Base-by-base conservation (phyloP, 78 protist genomes). In the Emiliania huxleyi region DNA sequence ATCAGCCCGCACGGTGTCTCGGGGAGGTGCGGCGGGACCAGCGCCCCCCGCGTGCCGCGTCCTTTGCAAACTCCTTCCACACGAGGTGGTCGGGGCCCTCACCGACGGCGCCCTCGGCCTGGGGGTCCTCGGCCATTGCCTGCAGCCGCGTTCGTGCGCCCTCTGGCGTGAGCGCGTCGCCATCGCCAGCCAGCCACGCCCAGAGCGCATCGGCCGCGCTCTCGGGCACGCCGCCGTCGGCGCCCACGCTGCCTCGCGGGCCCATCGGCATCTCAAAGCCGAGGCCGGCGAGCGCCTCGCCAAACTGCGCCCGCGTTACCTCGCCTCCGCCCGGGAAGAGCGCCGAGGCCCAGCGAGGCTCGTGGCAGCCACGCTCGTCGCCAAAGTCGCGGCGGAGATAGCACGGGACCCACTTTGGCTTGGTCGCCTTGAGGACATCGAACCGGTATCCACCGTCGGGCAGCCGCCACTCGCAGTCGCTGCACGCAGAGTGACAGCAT, bases 401-500 rank as follows among this genome's bases (percentile, higher is more conserved):
- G 85, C 42, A 40, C 48, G 48, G 46, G 22, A 77, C 3, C 85
- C 85, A 77, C 46, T 77, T 77, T 45, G 35, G 35, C 46, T 40
- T 15, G 33, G 19, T 37, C 29, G 85, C 85, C 85, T 11, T 40
- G 35, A 77, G 12, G 29, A 40, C 3, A 48, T 77, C 85, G 48
- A 37, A 77, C 23, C 85, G 85, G 46, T 77, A 77, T 3, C 85
- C 85, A 22, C 85, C 85, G 25, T 40, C 85, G 3, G 85, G 85
- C 25, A 2, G 2, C 26, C 85, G 85, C 85, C 85, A 77, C 85
- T 77, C 85, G 85, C 85, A 77, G 46, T 77, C 85, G 19, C 35
- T 22, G 29, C 85, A 77, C 21, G 85, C 85, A 11, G 48, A 40
- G 85, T 77, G 85, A 48, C 85, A 77, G 85, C 85, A 77, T 4